phyloP scores from a whole-genome alignment of 2,329 filamentous ascomycete species.

The Paradendryphiella salina region DNA sequence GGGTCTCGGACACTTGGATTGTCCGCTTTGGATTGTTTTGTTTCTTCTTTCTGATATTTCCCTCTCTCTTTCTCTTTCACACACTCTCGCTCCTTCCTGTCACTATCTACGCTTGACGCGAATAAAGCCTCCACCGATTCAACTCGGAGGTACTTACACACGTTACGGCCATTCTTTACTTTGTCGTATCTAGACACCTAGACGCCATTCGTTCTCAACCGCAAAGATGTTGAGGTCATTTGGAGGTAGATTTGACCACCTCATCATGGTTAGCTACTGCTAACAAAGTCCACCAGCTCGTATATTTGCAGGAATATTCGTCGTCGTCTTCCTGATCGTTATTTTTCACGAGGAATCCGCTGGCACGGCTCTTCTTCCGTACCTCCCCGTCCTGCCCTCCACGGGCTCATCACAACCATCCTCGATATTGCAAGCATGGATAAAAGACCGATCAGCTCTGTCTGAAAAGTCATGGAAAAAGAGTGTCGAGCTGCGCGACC shows the following conservation, averaged over 20 bases:
- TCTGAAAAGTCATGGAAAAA: constrained; percentile 39
- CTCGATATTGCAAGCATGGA: constrained; percentile 26
- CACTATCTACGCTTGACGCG: constrained; percentile 4
- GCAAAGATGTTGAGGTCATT: constrained; percentile 25
- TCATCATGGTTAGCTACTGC: background rate
- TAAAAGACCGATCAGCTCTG: constrained; percentile 35
- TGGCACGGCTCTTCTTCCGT: constrained; percentile 27
- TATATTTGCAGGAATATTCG: constrained; percentile 26
- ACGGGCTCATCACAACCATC: constrained; percentile 16
- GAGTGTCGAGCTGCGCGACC: constrained; percentile 33
- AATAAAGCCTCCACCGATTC: constrained; percentile 13
- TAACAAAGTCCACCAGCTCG: constrained; percentile 22
- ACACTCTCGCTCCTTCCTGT: background rate
- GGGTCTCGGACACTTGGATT: background rate
- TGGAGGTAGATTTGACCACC: constrained; percentile 20
- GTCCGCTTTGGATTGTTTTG: background rate
- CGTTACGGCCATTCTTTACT: constrained; percentile 1
- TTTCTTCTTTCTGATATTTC: background rate
- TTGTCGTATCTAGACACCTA: background rate
- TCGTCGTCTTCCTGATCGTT: constrained; percentile 31
- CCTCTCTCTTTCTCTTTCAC: background rate
- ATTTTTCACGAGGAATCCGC: constrained; percentile 32
- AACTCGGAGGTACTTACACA: constrained; percentile 14
- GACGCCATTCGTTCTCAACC: constrained; percentile 3
- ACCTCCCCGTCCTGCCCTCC: constrained; percentile 27